Evolutionary conservation across 1,284 basidiomycete species (phyloP).

Genomic region (Stygiomarasmius scandens): DNA sequence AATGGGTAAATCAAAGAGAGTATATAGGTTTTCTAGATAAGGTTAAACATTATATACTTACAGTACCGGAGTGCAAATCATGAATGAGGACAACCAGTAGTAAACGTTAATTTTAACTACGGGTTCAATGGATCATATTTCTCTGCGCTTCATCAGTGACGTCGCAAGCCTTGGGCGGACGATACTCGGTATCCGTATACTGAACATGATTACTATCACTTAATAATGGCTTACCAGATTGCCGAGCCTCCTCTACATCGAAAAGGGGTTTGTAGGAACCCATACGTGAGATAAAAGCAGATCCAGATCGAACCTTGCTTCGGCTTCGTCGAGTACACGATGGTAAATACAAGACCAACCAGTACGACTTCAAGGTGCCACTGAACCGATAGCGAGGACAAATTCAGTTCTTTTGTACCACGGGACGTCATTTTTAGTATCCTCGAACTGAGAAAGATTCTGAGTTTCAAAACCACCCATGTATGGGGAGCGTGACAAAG

Average conservation of each 20-base stretch:
- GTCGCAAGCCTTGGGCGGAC: background rate
- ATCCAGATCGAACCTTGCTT: slow-evolving; percentile 9
- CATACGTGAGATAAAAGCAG: slow-evolving; percentile 10
- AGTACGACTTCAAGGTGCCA: background rate
- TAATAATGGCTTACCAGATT: background rate
- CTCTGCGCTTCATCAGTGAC: background rate
- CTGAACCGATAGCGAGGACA: slow-evolving; percentile 3
- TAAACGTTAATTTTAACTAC: too few relatives aligned
- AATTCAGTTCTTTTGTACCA: slow-evolving; percentile 5
- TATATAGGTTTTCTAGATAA: too few relatives aligned
- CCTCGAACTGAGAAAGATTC: background rate
- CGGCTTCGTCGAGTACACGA: background rate
- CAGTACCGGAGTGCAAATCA: too few relatives aligned
- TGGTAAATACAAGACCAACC: background rate
- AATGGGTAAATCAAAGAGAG: too few relatives aligned
- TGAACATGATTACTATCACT: background rate
- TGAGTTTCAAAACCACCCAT: background rate
- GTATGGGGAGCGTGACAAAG: background rate
- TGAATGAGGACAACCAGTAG: too few relatives aligned
- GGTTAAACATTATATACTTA: too few relatives aligned
- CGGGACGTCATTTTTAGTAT: background rate
- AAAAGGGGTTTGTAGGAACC: slow-evolving; percentile 10
- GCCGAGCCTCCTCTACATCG: background rate
- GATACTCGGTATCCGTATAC: slow-evolving; percentile 1
- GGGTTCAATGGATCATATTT: background rate